Evolutionary conservation across 1,284 basidiomycete species (phyloP).

Genomic region (Ustilago xerochloae): DNA sequence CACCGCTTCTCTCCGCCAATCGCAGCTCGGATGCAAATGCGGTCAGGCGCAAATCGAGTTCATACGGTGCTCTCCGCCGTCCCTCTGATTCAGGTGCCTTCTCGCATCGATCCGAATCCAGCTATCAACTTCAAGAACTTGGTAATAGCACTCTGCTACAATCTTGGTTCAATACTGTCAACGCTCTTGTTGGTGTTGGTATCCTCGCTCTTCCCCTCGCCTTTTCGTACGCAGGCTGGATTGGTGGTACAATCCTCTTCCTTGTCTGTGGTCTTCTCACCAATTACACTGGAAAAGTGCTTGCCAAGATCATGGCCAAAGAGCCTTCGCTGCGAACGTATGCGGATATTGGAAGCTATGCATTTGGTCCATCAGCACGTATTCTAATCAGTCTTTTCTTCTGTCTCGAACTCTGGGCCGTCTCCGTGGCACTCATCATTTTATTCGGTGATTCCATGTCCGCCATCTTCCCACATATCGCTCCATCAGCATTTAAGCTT

Average conservation of each 20-base stretch:
- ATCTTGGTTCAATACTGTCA: slow-evolving; percentile 67
- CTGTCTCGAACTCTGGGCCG: slow-evolving; percentile 65
- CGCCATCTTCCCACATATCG: slow-evolving; percentile 47
- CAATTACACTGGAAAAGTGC: slow-evolving; percentile 66
- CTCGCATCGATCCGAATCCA: slow-evolving; percentile 19
- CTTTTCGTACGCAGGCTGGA: slow-evolving; percentile 60
- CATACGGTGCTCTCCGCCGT: slow-evolving; percentile 16
- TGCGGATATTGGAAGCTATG: slow-evolving; percentile 65
- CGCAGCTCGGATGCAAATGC: background rate
- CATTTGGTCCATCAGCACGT: slow-evolving; percentile 60
- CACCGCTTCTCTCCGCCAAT: slow-evolving; percentile 1
- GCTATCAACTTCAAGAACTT: slow-evolving; percentile 14
- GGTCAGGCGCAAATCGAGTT: slow-evolving; percentile 9
- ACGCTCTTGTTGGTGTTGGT: slow-evolving; percentile 65
- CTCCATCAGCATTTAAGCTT: slow-evolving; percentile 55
- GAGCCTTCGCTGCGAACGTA: slow-evolving; percentile 63
- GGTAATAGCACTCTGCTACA: slow-evolving; percentile 62
- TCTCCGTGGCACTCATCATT: slow-evolving; percentile 63
- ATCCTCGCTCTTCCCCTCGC: slow-evolving; percentile 65
- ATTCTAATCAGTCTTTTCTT: slow-evolving; percentile 62
- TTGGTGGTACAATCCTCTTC: slow-evolving; percentile 57
- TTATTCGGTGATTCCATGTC: slow-evolving; percentile 61
- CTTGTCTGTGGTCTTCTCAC: slow-evolving; percentile 61
- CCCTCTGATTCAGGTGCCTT: slow-evolving; percentile 21
- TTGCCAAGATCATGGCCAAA: slow-evolving; percentile 63